Conservation (phyloP, 257 asterid genomes). For the Nicotiana attenuata region DNA sequence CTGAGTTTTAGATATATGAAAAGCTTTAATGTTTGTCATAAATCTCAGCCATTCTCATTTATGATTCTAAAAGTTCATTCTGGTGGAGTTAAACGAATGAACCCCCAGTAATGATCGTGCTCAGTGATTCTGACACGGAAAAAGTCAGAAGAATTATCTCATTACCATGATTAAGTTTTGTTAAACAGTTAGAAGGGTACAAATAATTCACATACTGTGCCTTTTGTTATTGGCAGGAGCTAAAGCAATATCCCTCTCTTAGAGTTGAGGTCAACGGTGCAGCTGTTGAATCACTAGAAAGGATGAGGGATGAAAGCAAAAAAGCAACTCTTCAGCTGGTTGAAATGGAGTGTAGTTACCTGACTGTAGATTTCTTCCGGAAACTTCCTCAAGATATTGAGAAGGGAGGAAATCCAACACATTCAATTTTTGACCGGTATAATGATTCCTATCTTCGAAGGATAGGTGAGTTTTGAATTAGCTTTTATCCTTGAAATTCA, state of each 20-base stretch:
- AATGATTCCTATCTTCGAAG: conserved; percentile 89
- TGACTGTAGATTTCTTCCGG: conserved; percentile 94
- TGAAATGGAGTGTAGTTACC: conserved; percentile 89
- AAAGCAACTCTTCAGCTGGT: conserved; percentile 89
- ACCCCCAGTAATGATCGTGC: neutral
- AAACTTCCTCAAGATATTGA: conserved; percentile 99
- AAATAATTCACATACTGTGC: conserved; percentile 1
- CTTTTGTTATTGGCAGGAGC: conserved; percentile 50
- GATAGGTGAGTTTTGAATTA: conserved; percentile 51
- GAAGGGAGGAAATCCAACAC: conserved; percentile 99
- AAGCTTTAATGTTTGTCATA: neutral
- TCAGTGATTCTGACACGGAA: neutral
- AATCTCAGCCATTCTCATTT: neutral
- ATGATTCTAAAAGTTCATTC: neutral
- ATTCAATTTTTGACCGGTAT: conserved; percentile 91
- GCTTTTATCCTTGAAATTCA: neutral
- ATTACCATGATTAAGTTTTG: neutral
- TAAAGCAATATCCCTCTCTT: conserved; percentile 93
- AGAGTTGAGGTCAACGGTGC: conserved; percentile 84
- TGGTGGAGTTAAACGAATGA: neutral
- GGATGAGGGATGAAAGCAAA: conserved; percentile 96
- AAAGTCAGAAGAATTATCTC: neutral
- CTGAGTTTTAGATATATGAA: neutral
- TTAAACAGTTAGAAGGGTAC: neutral
- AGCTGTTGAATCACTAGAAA: conserved; percentile 82